phyloP scores from a whole-genome alignment of 1,284 basidiomycete genomes.

The Rhodotorula sp. region DNA sequence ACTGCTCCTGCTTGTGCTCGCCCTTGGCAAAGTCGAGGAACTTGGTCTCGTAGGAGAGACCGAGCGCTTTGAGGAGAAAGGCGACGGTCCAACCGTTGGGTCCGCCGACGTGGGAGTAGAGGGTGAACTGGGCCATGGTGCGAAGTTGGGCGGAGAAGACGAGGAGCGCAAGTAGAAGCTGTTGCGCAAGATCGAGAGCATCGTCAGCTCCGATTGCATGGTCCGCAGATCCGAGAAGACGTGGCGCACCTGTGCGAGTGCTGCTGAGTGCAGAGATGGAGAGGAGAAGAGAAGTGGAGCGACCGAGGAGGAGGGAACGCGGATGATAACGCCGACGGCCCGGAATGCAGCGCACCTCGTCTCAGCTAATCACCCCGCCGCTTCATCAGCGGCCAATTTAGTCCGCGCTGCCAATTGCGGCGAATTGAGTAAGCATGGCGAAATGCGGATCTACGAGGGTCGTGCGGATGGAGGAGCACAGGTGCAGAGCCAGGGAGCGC shows the following conservation, averaged over 20 bases:
- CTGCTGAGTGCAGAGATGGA: too few species aligned
- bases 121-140: conserved; percentile 43
- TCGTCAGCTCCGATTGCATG: too few species aligned
- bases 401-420: not conserved
- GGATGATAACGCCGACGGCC: not conserved
- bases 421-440: too few species aligned
- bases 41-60: conserved; percentile 46
- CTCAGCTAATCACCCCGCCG: too few species aligned
- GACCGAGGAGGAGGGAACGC: too few species aligned
- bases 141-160: too few species aligned
- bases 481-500: too few species aligned
- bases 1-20: conserved; percentile 46
- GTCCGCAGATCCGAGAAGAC: not conserved
- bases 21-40: conserved; percentile 45
- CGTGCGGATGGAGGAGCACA: too few species aligned
- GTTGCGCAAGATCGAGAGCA: too few species aligned
- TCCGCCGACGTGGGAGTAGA: conserved; percentile 54
- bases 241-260: not conserved
- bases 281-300: not conserved
- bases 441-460: too few species aligned
- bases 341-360: too few species aligned
- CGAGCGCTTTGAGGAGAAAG: conserved; percentile 46
- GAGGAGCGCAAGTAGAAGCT: not conserved
- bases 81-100: conserved; percentile 38
- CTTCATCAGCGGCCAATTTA: not conserved